Percentiles rank a stretch among this genome's conserved stretches.
Conservation (phyloP, 179 eudicot species). For the Silene noctiflora region DNA sequence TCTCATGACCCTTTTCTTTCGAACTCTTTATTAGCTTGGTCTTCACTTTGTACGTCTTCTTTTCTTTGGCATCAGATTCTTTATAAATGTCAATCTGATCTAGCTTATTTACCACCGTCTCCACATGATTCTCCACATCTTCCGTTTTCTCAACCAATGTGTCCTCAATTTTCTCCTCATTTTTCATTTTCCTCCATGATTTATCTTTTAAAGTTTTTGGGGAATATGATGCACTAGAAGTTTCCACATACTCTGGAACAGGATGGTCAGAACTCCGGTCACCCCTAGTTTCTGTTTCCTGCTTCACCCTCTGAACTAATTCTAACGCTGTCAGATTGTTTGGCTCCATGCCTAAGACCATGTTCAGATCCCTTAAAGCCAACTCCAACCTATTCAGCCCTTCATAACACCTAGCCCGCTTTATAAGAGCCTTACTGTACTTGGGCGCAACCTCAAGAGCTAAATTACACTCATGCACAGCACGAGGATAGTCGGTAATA, state of each 20-base stretch:
- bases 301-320: conserved; percentile 60
- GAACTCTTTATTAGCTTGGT: conserved; percentile 24
- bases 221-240: conserved; percentile 33
- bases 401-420: conserved; percentile 92
- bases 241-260: conserved; percentile 49
- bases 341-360: conserved; percentile 63
- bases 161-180: conserved; percentile 22
- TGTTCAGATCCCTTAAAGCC: conserved; percentile 61
- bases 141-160: conserved; percentile 23
- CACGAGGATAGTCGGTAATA: conserved; percentile 69
- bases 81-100: conserved; percentile 25
- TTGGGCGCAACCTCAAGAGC: conserved; percentile 88
- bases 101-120: conserved; percentile 45
- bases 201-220: conserved; percentile 26
- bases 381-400: conserved; percentile 67
- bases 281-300: conserved; percentile 41
- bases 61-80: conserved; percentile 23
- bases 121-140: conserved; percentile 25
- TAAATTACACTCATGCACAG: conserved; percentile 87
- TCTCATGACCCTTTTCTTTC: conserved; percentile 16
- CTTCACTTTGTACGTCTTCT: conserved; percentile 28
- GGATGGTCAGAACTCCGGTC: conserved; percentile 34
- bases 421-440: conserved; percentile 84
- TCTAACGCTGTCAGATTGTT: conserved; percentile 79
- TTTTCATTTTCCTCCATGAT: conserved; percentile 31